These are phyloP conservation scores for Periconia macrospinosa DNA, from an alignment of 2,329 filamentous ascomycete species.

Conservation along the genomic window DNA sequence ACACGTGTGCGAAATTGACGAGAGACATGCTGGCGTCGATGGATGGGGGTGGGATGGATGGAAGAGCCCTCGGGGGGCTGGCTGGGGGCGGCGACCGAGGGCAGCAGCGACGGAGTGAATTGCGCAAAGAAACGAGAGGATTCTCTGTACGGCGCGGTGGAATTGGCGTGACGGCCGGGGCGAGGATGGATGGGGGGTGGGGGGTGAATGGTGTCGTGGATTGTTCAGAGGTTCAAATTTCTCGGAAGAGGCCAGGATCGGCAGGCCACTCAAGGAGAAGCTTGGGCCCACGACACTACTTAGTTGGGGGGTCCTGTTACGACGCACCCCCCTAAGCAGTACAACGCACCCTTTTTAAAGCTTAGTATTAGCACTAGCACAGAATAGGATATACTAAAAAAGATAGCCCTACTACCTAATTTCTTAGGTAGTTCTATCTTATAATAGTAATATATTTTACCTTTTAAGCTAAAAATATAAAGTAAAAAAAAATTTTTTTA, in stretches of 20 bases:
- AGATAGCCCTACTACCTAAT: too few species aligned
- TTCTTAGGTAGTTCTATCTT: too few species aligned
- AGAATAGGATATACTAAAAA: too few species aligned
- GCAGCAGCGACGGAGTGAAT: not conserved
- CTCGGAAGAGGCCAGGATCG: too few species aligned
- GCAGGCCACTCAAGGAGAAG: too few species aligned
- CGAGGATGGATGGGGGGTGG: slow-evolving; percentile 20
- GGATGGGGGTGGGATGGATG: slow-evolving; percentile 16
- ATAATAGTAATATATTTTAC: too few species aligned
- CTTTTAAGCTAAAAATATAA: too few species aligned
- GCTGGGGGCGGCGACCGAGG: slow-evolving; percentile 8
- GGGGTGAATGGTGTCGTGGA: not conserved
- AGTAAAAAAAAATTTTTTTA: too few species aligned
- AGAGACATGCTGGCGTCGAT: slow-evolving; percentile 68
- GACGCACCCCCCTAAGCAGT: too few species aligned
- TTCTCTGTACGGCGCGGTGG: not conserved
- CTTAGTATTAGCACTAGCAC: too few species aligned
- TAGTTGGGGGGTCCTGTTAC: too few species aligned
- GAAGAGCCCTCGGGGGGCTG: slow-evolving; percentile 7
- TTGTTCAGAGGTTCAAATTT: slow-evolving; percentile 26
- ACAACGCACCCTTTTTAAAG: too few species aligned
- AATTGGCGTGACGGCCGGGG: slow-evolving; percentile 7
- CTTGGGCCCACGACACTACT: slow-evolving; percentile 20
- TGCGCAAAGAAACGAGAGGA: not conserved
- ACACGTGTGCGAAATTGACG: slow-evolving; percentile 74